Base-by-base conservation (phyloP, 2,329 filamentous ascomycete species). In the Nigrospora sphaerica region DNA sequence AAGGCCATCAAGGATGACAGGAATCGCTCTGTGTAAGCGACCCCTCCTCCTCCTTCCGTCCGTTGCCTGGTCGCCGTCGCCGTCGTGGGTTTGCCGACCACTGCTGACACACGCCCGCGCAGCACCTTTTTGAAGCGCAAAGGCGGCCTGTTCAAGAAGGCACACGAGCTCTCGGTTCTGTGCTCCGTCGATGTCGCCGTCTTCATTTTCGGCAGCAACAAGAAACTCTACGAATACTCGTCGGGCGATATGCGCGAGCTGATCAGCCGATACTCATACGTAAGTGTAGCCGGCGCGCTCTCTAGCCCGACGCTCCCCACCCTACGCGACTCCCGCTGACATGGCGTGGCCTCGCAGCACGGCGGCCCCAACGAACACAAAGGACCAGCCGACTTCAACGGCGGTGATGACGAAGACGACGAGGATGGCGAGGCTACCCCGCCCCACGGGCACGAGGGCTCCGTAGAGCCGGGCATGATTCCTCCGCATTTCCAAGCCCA, bases 71-170 rank as follows among this genome's bases (percentile, higher is more conserved):
- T 38, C 37, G 33, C 39, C 46, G 39, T 51, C 17, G 37, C 43
- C 35, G 5, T 18, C n/a, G 35, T n/a, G n/a, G 18, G 6, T 43
- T 48, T 49, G 32, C 52, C 55, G 47, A 57, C 46, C 49, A 33
- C 39, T 40, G 17, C 48, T 47, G 47, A 43, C 48, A 10, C 23
- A 9, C 23, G 23, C 23, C 7, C 23, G 23, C 48, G 45, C 62
- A 96, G 91, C 54, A 98, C 93, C 39, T 98, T 98, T 67, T 75
- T 98, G 57, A 98, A 98, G 78, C 88, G 93, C 73, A 98, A 98
- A 71, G 93, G 92, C 59, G 93, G 93, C 60, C 77, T 98, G 42
- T 98, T 98, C 80, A 98, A 98, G 76, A 98, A 98, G 80, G 93
- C 93, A 45, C 91, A 98, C 67, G 93, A 98, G 77, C 80, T 98